Base-by-base conservation (phyloP, 495 filamentous ascomycete genomes). In the Mytilinidion resinicola region DNA sequence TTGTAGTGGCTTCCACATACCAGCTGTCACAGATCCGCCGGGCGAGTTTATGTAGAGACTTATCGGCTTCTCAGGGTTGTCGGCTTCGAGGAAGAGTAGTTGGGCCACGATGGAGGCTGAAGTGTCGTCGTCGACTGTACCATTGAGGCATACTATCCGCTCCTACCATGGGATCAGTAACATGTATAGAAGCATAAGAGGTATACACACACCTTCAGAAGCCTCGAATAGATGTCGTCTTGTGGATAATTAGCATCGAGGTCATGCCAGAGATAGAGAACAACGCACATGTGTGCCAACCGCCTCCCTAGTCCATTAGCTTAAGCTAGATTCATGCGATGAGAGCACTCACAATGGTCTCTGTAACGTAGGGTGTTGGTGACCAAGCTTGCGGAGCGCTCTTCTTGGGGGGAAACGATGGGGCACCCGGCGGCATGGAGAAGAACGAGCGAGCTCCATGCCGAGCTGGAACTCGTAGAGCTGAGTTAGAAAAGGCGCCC, bases 11-110 rank as follows among this genome's bases (percentile, higher is more conserved):
- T 15, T 42, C 15, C 33, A 48, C 36, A 39, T 36, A 82, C 79
- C 85, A 0, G 89, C 91, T 53, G 92, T 96, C 39, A 98, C 93
- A n/a, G 86, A 90, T 35, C 93, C 93, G 33, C 93, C 93, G 3
- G 95, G 95, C 0, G 89, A 92, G 73, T 98, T 95, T 73, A 98
- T 97, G 74, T 98, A 98, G 63, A 98, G 87, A 56, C 88, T 90
- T 56, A 98, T 96, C 33, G 90, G 85, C 70, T 96, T 96, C 59
- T 90, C 77, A 6, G 92, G 93, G 73, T 89, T 89, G 66, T 96
- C 93, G 61, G 93, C 93, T 81, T 98, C 93, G 69, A 97, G 90
- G 80, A 91, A 97, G 60, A 98, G 87, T 58, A 98, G 84, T 69
- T 98, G 93, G 1, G 93, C 90, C 20, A 96, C 92, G 63, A 96